Evolutionary conservation across 441 rosid genomes (phyloP).

Genomic region (Lepidium campestre): DNA sequence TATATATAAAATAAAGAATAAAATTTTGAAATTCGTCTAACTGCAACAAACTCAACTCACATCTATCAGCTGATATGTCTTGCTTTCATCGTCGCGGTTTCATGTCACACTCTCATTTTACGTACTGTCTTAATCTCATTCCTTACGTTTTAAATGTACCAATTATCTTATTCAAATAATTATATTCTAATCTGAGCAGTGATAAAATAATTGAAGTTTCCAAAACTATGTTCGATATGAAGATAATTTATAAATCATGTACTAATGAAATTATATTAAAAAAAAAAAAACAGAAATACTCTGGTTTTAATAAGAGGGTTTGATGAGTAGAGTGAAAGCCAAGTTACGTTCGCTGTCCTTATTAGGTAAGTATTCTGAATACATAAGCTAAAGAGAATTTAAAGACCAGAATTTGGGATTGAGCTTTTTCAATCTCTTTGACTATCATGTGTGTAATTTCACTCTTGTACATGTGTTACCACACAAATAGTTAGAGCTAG

Average conservation of each 20-base stretch:
- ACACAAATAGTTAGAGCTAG: no score
- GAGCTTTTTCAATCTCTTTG: neutral
- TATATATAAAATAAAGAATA: neutral
- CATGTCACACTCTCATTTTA: neutral
- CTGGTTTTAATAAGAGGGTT: neutral
- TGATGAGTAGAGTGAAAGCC: conserved; percentile 6
- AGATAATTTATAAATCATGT: neutral
- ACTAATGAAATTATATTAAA: no score
- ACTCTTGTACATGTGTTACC: no score
- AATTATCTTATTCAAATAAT: neutral
- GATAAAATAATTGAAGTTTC: neutral
- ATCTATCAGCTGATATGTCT: conserved; percentile 8
- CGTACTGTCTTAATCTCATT: conserved; percentile 7
- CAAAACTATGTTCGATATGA: neutral
- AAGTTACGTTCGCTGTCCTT: conserved; percentile 7
- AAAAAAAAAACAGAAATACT: neutral
- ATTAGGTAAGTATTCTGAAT: neutral
- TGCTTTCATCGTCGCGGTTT: conserved; percentile 24
- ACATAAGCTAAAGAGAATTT: neutral
- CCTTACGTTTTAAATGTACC: neutral
- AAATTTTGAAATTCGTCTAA: neutral
- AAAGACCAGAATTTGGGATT: neutral
- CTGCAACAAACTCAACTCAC: conserved; percentile 17
- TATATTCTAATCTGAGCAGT: neutral
- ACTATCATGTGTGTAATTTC: no score